Evolutionary conservation across 2,329 filamentous ascomycete genomes (phyloP), one percentile per base, ranked within the genome.

Genomic region (Cladosporium velox): DNA sequence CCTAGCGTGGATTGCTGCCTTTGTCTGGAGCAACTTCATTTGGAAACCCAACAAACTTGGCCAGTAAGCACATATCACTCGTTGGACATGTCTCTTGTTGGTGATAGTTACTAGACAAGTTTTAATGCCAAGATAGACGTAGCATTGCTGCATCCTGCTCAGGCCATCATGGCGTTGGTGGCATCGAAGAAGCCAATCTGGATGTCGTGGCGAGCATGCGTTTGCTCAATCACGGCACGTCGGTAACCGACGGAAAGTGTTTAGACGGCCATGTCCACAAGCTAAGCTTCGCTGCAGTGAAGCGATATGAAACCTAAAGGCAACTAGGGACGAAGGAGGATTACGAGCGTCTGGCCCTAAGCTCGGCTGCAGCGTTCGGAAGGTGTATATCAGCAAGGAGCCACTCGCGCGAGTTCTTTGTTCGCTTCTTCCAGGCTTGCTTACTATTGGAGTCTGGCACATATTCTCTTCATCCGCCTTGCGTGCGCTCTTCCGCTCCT

Each of bases 301-400:
- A 62, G 59, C 59, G 59, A 62, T 62, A 62, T 62, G 59, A 62
- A 62, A 62, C 47, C 59, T 54, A 52, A 62, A 28, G 30, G 59
- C 47, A 49, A 10, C 24, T 61, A 49, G 41, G 28, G 38, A 51
- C 51, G 38, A 44, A 34, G 8, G 10, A 47, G 59, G 41, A 32
- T 32, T 62, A 11, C 30, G 18, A 52, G 44, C 21, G 28, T 21
- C 21, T 21, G 21, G 30, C 44, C 47, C 41, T 51, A 30, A 52
- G 44, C 59, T 52, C 35, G 59, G 59, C 59, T 61, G 59, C 28
- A 28, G 55, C n/a, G 55, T 34, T 15, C 15, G 14, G n/a, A 26
- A 15, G 55, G 32, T 34, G 57, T 59, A 59, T 59, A 59, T 59
- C 35, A 44, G 26, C 38, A 44, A 35, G 34, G 38, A n/a, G 24